Conservation (phyloP, 257 asterid species). For the Nicotiana noctiflora region DNA sequence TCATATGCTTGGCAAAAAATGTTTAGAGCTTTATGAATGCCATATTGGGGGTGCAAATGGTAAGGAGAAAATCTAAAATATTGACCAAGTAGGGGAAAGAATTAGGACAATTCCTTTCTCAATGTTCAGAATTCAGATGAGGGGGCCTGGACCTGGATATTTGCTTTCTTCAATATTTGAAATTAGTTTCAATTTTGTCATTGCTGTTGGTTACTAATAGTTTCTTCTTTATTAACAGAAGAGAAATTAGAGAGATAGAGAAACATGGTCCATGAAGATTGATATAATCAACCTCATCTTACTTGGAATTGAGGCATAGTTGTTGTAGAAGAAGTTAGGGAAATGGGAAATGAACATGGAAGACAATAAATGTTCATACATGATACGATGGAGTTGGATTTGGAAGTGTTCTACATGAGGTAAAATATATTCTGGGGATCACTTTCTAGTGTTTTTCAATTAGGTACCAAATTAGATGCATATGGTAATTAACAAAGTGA, state of each 20-base stretch:
- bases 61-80: neutral
- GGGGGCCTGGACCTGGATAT: neutral
- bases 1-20: neutral
- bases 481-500: neutral
- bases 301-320: neutral
- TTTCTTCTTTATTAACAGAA: neutral
- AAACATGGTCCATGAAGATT: neutral
- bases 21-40: neutral
- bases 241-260: neutral
- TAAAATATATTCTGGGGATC: neutral
- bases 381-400: neutral
- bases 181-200: neutral
- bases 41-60: neutral
- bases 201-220: neutral
- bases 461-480: neutral
- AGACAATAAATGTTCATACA: neutral
- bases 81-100: neutral
- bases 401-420: neutral
- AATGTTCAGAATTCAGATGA: neutral
- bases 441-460: neutral
- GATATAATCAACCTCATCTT: neutral
- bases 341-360: neutral
- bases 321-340: neutral
- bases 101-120: neutral
- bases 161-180: neutral